These are phyloP conservation scores for Monosporascus sp. DNA, from an alignment of 2,329 filamentous ascomycete species.

Conservation along the genomic window DNA sequence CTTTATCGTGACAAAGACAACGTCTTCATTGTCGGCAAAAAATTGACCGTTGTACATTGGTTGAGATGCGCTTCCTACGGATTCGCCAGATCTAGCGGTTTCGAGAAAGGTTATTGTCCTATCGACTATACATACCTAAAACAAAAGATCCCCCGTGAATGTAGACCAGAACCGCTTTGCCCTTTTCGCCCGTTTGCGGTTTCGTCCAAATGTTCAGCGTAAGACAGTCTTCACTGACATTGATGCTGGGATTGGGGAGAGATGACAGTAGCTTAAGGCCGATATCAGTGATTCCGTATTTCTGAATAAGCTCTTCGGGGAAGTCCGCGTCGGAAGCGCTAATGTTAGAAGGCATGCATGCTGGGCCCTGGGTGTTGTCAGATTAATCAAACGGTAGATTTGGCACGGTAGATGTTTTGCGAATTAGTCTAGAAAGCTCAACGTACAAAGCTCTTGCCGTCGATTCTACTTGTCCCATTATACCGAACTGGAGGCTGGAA, in stretches of 20 bases:
- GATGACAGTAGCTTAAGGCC: background rate
- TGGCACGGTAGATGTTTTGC: too few relatives aligned
- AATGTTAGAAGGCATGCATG: too few relatives aligned
- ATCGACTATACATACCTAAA: too few relatives aligned
- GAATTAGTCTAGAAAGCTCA: too few relatives aligned
- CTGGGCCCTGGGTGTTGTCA: background rate
- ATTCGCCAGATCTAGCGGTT: too few relatives aligned
- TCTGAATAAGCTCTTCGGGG: too few relatives aligned
- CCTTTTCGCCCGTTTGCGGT: background rate
- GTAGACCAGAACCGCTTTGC: constrained; percentile 1
- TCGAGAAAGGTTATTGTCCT: too few relatives aligned
- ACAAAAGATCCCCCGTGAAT: constrained; percentile 1
- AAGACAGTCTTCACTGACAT: constrained; percentile 2
- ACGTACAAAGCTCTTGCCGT: constrained; percentile 1
- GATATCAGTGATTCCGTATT: background rate
- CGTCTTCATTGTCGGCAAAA: constrained; percentile 1
- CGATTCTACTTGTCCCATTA: background rate
- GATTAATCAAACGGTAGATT: too few relatives aligned
- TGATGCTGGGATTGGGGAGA: background rate
- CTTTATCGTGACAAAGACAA: background rate
- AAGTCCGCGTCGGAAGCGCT: too few relatives aligned
- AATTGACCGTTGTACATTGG: constrained; percentile 1
- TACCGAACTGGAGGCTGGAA: background rate
- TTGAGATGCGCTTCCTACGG: background rate
- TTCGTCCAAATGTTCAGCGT: constrained; percentile 3